phyloP scores from a whole-genome alignment of 1,284 basidiomycete genomes.

The Cryptococcus sp. region DNA sequence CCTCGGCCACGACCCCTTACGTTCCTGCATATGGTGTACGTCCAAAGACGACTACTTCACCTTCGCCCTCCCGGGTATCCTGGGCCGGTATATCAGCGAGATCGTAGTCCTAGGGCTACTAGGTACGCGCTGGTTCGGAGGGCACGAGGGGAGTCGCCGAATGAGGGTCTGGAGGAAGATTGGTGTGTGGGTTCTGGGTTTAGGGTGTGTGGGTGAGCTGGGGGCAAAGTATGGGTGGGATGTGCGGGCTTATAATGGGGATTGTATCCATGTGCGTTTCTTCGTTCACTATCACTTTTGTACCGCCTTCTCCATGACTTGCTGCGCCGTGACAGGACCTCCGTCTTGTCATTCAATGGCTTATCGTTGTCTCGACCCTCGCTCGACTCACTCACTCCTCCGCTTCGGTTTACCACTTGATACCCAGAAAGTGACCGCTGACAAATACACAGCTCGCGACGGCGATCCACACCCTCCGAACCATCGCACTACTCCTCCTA shows the following conservation, averaged over 20 bases:
- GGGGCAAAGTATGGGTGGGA: conserved; percentile 24
- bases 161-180: conserved; percentile 22
- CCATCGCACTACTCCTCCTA: neutral
- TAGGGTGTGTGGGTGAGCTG: conserved; percentile 5
- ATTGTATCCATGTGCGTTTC: conserved; percentile 37
- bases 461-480: conserved; percentile 15
- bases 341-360: neutral
- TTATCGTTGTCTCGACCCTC: neutral
- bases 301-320: neutral
- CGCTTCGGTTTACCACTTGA: neutral
- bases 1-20: conserved; percentile 36
- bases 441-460: conserved; percentile 28
- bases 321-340: neutral
- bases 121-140: conserved; percentile 20
- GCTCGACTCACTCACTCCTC: too few relatives aligned
- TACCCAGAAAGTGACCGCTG: neutral
- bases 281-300: neutral
- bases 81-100: conserved; percentile 28
- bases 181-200: conserved; percentile 25
- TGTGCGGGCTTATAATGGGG: conserved; percentile 27
- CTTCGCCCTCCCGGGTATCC: conserved; percentile 25
- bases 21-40: conserved; percentile 41
- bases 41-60: conserved; percentile 29
- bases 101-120: conserved; percentile 31
- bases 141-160: conserved; percentile 14